Base-by-base conservation (phyloP, 2,329 filamentous ascomycete genomes). In the Cercospora brassicicola region DNA sequence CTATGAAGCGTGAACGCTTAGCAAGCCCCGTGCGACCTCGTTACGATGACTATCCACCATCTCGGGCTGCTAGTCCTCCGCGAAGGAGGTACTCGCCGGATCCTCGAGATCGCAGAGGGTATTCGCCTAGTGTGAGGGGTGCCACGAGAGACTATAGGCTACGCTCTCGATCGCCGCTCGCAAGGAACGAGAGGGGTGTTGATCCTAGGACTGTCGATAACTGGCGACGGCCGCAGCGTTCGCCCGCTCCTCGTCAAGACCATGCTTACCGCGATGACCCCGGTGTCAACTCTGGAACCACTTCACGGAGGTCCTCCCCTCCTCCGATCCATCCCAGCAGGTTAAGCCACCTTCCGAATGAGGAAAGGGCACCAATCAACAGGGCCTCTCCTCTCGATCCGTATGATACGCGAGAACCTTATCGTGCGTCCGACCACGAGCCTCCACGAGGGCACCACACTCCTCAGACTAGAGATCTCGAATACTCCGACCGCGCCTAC, bases 241-340 rank as follows among this genome's bases (percentile, higher is more conserved):
- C 87, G 62, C 84, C 83, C 33, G 77, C 78, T 51, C 64, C 66
- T n/a, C 73, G 74, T 62, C 72, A 72, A 30, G 76, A 77, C 45
- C 75, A 76, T 55, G 51, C 71, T 1, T 83, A 83, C 36, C 83
- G 82, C 45, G 82, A 84, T 61, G 81, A 82, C 51, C 87, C 85
- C 23, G 84, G 82, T 23, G 79, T 83, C 65, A 85, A 83, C 45
- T 89, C 88, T 8, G 83, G 79, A 20, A 78, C 83, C 20, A 88
- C 85, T 31, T 90, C 88, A 23, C 84, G 87, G 66, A 83, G 87
- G 59, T 89, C 88, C 8, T 90, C 88, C 5, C 88, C 88, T 15
- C 85, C 81, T 11, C 63, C 63, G 9, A 78, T 85, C 13, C 86
- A 88, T 73, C 82, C 84, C 15, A 88, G 87, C 71, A 82, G 85